Base-by-base conservation (phyloP, 768 basidiomycete species). In the Rhizopogon vulgaris region DNA sequence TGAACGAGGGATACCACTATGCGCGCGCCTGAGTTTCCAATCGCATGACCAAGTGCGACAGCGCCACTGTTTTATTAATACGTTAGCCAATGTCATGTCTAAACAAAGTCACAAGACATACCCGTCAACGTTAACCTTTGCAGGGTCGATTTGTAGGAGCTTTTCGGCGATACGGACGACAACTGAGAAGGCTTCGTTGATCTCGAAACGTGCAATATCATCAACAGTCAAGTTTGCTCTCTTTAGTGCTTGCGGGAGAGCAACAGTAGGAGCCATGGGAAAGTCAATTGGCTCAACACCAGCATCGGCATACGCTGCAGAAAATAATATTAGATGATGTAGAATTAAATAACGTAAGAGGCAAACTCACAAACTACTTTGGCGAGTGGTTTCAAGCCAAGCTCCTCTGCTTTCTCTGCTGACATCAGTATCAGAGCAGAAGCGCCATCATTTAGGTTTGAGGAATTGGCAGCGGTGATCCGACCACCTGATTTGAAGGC, bases 151-250 rank as follows among this genome's bases (percentile, higher is more conserved):
- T 51, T 77, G 76, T 57, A 95, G 78, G 17, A 91, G 77, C 73
- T 97, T 88, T 73, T 96, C 92, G 3, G 88, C 89, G 48, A 95
- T 87, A 46, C 87, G 80, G 59, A 90, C 87, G 59, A 98, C 95
- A 42, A 89, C 89, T 1, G 93, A 94, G 79, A 97, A 99, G 25
- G 95, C 95, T 70, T 99, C 95, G 69, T 99, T 99, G 68, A 98
- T 82, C 70, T 99, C 96, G 66, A 92, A 99, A 45, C 87, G 78
- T 41, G 93, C 78, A 57, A 99, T 91, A 62, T 99, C 92, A 40
- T 87, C 76, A 43, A 83, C 64, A 17, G 83, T 82, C 52, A 98
- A 75, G 60, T 89, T 89, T 18, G 95, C 96, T 63, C 79, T 85
- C 74, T 93, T 72, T 54, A 99, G 74, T 11, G 96, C 96, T 52